Base-by-base conservation (phyloP, 2,329 filamentous ascomycete genomes). In the Blastomyces gilchristii region DNA sequence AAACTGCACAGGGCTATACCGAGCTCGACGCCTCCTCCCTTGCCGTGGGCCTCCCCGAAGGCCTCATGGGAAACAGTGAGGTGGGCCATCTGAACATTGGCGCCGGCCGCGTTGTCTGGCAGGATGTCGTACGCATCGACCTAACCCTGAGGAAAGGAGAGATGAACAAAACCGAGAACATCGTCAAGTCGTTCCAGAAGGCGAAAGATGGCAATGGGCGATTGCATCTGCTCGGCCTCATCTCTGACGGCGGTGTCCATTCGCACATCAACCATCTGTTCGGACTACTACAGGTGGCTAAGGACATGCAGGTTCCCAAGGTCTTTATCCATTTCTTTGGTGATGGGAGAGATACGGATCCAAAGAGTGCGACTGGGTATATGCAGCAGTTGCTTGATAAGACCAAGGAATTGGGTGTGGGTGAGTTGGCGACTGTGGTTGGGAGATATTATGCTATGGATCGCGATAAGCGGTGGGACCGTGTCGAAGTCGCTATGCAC, bases 251-350 rank as follows among this genome's bases (percentile, higher is more conserved):
- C 69, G 94, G 94, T 81, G 94, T 97, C 64, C 94, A 99, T 82
- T 87, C 91, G 68, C 95, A 99, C 81, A 95, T 97, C 81, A 88
- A 88, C 67, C 94, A 99, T 77, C 83, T 99, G 64, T 89, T 94
- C 73, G 87, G 87, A 63, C 85, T 99, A 47, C 85, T 99, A 68
- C 85, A 89, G 76, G 89, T 94, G 47, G 94, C 94, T 73, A 97
- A 97, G 83, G 87, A 90, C 71, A 86, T 90, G 72, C 86, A 85
- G 58, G 85, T 99, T 43, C 90, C 92, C 69, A 83, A 97, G 72
- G 92, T 99, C 71, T 97, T 88, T 81, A 95, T 99, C 74, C 94
- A 99, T 84, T 97, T 97, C 85, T 97, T 99, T 74, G 94, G 91
- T 67, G 94, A 99, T 78, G 94, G 94, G 70, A 90, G 94, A 76